Evolutionary conservation across 805 yeast species (phyloP).

Genomic region (Schizosaccharomyces japonicus): DNA sequence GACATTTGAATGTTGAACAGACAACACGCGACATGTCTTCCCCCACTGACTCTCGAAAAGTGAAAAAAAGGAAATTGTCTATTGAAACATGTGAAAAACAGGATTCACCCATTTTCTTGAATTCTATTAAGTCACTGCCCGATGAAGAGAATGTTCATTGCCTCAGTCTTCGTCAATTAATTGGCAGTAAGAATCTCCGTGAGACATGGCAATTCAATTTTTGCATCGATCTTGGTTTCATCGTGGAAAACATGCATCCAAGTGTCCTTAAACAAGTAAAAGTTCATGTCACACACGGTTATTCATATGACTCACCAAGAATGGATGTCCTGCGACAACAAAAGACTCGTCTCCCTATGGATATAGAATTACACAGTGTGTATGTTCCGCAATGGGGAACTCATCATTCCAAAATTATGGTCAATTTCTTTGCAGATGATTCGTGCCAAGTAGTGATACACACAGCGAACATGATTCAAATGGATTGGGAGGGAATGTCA

Average conservation of each 20-base stretch:
- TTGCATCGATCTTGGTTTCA: conserved; percentile 13
- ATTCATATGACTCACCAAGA: conserved; percentile 1
- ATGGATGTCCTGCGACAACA: background rate
- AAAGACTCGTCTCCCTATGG: background rate
- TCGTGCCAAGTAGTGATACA: conserved; percentile 14
- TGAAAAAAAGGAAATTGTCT: no score
- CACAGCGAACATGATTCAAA: conserved; percentile 16
- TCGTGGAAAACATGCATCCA: conserved; percentile 11
- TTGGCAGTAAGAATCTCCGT: conserved; percentile 8
- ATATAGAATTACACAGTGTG: background rate
- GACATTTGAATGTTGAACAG: no score
- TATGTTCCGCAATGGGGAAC: conserved; percentile 12
- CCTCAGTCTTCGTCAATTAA: conserved; percentile 10
- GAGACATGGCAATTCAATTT: conserved; percentile 16
- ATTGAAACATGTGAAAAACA: background rate
- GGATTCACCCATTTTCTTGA: background rate
- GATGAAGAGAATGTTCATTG: conserved; percentile 10
- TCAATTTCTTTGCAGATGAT: conserved; percentile 8
- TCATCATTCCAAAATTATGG: conserved; percentile 18
- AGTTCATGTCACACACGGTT: conserved; percentile 13
- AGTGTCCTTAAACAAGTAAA: conserved; percentile 7
- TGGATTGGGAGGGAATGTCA: conserved; percentile 16
- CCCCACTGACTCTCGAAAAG: no score
- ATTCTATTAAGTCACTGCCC: conserved; percentile 6
- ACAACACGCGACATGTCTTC: no score